Evolutionary conservation across 2,329 filamentous ascomycete species (phyloP), one percentile per base, ranked within the genome.

Genomic region (Fusarium nanum): DNA sequence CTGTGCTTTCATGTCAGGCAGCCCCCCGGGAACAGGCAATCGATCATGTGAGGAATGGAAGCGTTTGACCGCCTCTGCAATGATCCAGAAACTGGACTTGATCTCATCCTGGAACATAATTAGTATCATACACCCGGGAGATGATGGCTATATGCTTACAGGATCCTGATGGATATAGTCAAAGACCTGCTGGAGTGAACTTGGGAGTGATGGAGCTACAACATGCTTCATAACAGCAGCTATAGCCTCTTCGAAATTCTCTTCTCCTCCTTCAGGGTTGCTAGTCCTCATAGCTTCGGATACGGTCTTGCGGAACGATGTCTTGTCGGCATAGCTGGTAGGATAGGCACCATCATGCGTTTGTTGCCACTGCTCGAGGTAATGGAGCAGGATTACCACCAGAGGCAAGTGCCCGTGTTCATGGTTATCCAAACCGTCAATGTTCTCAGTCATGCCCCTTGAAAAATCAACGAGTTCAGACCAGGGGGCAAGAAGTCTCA

Each of bases 1-100:
- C 77, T 95, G 89, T 5, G 96, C 94, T 83, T 99, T 99, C 96
- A 99, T 99, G 79, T 99, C 96, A 3, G 97, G 96, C 3, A 99
- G 84, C 5, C 91, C 90, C 14, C 96, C 97, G 1, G 94, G 91
- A 1, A 99, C 84, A 18, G 96, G 96, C 7, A 99, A 85, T 28
- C 91, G 86, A 10, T 86, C 82, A 77, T 98, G 89, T 57, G 88
- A 88, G 12, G 87, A 80, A 78, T 95, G 91, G 79, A 99, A 99
- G 22, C 86, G 77, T 64, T 89, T 89, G 58, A 98, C 85, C 1
- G 95, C 94, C 58, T 89, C 86, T 11, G 93, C 92, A 72, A 98
- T 95, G 65, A 94, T 81, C 96, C 97, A 99, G 82, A 99, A 98
- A 61, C 87, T 88, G 0, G 87, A 87, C 28, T 77, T 80, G 47